A percentile compares a stretch with the other conserved stretches of the same genome.
These are phyloP conservation scores for Ampelocalamus luodianensis DNA, from an alignment of 176 grass and related monocot genomes.

Conservation along the genomic window DNA sequence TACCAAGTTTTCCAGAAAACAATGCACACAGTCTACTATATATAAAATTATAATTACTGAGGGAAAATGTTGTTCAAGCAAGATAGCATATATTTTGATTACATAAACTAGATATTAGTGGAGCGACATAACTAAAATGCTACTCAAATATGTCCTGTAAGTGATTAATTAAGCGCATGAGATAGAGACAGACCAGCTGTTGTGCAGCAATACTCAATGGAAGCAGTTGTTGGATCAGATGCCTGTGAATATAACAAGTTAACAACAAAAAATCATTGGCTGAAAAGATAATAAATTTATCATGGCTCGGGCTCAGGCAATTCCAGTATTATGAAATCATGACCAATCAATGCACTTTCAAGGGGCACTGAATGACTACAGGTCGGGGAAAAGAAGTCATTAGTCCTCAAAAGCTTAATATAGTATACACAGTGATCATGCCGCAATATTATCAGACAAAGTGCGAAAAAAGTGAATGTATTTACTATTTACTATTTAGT, in stretches of 20 bases:
- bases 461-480: background rate
- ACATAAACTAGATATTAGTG: background rate
- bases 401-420: background rate
- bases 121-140: background rate
- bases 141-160: constrained; percentile 1
- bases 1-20: background rate
- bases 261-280: background rate
- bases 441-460: background rate
- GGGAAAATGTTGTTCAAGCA: background rate
- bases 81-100: background rate
- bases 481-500: background rate
- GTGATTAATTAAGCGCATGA: background rate
- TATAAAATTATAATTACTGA: background rate
- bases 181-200: constrained; percentile 65
- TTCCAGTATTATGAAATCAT: background rate
- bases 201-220: constrained; percentile 84
- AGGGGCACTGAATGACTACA: constrained; percentile 6
- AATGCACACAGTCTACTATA: background rate
- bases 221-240: constrained; percentile 83
- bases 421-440: background rate
- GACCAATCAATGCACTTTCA: background rate
- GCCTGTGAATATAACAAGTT: constrained; percentile 51
- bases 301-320: background rate
- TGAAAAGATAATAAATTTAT: constrained; percentile 12
- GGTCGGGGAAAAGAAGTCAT: background rate